Evolutionary conservation across 352 stramenopile species (phyloP).

Genomic region (Phytophthora meadii): DNA sequence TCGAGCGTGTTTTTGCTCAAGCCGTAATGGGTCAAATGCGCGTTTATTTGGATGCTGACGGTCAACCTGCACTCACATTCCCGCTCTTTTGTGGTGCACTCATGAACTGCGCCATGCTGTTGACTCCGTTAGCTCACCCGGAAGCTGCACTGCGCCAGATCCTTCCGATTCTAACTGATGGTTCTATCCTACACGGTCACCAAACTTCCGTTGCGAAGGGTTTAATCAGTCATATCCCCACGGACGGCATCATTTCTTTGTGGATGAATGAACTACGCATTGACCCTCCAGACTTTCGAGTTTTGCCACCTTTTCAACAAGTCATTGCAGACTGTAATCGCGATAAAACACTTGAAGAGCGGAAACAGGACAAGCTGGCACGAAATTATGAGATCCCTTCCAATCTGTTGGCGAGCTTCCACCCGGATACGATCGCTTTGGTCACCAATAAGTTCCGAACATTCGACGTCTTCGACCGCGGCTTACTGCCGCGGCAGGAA

Average conservation of each 20-base stretch:
- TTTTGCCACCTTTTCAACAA: constrained; percentile 38
- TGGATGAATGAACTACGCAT: constrained; percentile 15
- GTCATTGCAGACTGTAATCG: constrained; percentile 44
- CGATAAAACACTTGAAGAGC: constrained; percentile 36
- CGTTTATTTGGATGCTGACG: constrained; percentile 60
- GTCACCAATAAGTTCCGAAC: constrained; percentile 45
- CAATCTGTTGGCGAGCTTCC: constrained; percentile 38
- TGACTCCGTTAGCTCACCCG: constrained; percentile 27
- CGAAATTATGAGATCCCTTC: constrained; percentile 38
- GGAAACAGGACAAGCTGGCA: constrained; percentile 25
- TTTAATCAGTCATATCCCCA: constrained; percentile 24
- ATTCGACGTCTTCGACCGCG: constrained; percentile 56
- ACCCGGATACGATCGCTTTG: constrained; percentile 31
- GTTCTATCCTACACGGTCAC: neutral
- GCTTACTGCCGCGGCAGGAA: constrained; percentile 44
- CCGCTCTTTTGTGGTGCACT: constrained; percentile 64
- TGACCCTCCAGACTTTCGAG: constrained; percentile 29
- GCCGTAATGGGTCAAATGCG: constrained; percentile 66
- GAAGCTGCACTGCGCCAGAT: constrained; percentile 23
- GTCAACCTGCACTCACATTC: constrained; percentile 58
- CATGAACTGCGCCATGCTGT: constrained; percentile 53
- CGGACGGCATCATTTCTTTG: constrained; percentile 6
- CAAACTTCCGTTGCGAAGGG: neutral
- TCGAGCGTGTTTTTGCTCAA: constrained; percentile 62
- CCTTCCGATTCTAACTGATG: constrained; percentile 21